Percentiles rank a stretch among this genome's conserved stretches.
phyloP scores from a whole-genome alignment of 192 early-diverging fungal genomes.

The Geranomyces michiganensis region DNA sequence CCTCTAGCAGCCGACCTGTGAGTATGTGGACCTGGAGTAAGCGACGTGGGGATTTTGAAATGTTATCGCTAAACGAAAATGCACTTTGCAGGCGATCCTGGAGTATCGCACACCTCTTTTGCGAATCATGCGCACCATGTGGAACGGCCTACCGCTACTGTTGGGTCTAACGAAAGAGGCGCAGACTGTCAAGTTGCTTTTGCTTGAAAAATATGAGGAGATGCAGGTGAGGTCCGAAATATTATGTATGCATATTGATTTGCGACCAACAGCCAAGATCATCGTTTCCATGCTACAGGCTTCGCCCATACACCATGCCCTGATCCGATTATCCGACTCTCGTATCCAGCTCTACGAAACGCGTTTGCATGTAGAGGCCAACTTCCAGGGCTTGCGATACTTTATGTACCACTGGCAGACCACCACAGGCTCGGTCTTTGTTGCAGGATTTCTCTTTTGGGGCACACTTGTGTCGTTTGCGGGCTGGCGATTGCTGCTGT shows the following conservation, averaged over 20 bases:
- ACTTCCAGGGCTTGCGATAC: constrained; percentile 71
- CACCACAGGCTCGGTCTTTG: constrained; percentile 62
- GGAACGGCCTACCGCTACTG: constrained; percentile 49
- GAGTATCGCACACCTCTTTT: constrained; percentile 47
- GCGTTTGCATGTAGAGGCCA: constrained; percentile 50
- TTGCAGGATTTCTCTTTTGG: constrained; percentile 57
- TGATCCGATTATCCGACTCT: constrained; percentile 52
- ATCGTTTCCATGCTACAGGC: constrained; percentile 14
- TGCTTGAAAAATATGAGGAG: constrained; percentile 60
- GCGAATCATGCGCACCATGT: constrained; percentile 35
- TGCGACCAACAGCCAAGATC: neutral
- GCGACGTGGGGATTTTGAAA: neutral
- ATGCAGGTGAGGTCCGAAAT: constrained; percentile 30
- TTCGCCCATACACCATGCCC: constrained; percentile 52
- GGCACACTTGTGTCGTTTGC: constrained; percentile 43
- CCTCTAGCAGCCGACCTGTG: constrained; percentile 51
- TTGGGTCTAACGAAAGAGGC: constrained; percentile 51
- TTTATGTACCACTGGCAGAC: constrained; percentile 77
- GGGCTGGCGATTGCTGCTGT: constrained; percentile 29
- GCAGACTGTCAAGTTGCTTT: constrained; percentile 45
- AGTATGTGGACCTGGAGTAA: neutral
- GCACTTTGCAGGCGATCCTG: constrained; percentile 35
- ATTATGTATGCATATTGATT: neutral
- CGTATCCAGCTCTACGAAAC: constrained; percentile 58
- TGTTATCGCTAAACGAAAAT: neutral